phyloP scores from a whole-genome alignment of 208 protist species.

The Leishmania braziliensis region DNA sequence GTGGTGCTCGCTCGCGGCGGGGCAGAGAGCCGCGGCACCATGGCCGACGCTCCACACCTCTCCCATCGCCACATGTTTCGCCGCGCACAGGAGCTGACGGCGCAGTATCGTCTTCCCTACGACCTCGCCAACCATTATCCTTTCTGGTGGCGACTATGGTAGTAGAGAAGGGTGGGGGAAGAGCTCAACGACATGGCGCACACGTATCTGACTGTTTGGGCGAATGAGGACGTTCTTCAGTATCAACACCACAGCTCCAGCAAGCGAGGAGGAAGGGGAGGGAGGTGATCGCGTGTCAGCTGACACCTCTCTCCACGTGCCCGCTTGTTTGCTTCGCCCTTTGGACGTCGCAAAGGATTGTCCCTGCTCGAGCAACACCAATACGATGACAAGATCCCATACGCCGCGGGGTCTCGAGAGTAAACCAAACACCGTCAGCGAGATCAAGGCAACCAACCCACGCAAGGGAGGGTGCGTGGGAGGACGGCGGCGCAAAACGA shows the following conservation, averaged over 20 bases:
- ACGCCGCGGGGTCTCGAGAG: neutral
- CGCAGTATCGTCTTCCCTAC: conserved; percentile 69
- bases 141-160: conserved; percentile 86
- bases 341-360: neutral
- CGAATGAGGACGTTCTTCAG: neutral
- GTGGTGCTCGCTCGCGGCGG: conserved; percentile 70
- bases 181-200: neutral
- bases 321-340: neutral
- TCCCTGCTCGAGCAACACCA: neutral
- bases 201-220: neutral
- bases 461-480: neutral
- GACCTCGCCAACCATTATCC: conserved; percentile 74
- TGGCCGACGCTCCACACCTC: conserved; percentile 28
- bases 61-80: conserved; percentile 67
- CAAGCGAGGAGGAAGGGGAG: neutral
- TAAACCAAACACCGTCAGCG: neutral
- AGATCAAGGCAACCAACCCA: neutral
- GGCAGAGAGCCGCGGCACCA: conserved; percentile 1
- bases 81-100: conserved; percentile 54
- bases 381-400: neutral
- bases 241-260: neutral
- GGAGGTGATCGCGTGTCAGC: neutral
- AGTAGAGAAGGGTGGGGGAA: neutral
- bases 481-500: neutral
- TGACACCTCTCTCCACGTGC: too few relatives aligned